Base-by-base conservation (phyloP, 208 protist species). In the Zelonia costaricensis region DNA sequence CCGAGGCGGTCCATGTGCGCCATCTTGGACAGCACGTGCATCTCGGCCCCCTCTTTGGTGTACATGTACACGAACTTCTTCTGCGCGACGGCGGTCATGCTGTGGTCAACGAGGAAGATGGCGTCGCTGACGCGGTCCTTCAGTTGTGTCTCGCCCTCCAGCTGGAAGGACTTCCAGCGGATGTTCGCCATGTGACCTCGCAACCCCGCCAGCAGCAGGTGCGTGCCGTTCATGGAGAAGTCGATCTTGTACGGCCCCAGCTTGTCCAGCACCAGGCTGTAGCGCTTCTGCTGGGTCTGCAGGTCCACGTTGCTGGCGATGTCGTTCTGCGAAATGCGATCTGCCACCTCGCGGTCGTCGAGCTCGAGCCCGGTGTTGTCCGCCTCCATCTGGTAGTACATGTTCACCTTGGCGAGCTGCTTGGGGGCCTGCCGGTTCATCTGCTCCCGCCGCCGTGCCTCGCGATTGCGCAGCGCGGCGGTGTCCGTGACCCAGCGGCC, bases 21-120 rank as follows among this genome's bases (percentile, higher is more conserved):
- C 66, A 99, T 94, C 56, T 97, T 90, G n/a, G 88, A 83, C 25
- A 99, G 78, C 42, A 95, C 74, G 72, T 99, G 98, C 65, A 99
- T 86, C 78, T 99, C 98, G 12, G 93, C 80, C 28, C 98, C 98
- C 28, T 96, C 84, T 48, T 96, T 93, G 61, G 99, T 98, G 86
- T 99, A 99, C 78, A 99, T 98, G 84, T 99, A 99, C 13, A 98
- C 89, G 71, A 98, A 98, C 77, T 98, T 98, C 66, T 98, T 98
- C 91, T 99, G 98, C 23, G 98, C 98, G 13, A 98, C 93, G 6
- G 98, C 98, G 48, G 98, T 95, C 91, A 99, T 97, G 38, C 93
- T 96, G 69, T 99, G 94, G 62, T 99, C 98, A 55, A 99, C 92
- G 28, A 99, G 86, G 61, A 98, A 99, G 43, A 87, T 81, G 28